A percentile compares a stretch with the other conserved stretches of the same genome.
Conservation (phyloP, 192 early-diverging fungal genomes). For the Gaertneriomyces sp. region DNA sequence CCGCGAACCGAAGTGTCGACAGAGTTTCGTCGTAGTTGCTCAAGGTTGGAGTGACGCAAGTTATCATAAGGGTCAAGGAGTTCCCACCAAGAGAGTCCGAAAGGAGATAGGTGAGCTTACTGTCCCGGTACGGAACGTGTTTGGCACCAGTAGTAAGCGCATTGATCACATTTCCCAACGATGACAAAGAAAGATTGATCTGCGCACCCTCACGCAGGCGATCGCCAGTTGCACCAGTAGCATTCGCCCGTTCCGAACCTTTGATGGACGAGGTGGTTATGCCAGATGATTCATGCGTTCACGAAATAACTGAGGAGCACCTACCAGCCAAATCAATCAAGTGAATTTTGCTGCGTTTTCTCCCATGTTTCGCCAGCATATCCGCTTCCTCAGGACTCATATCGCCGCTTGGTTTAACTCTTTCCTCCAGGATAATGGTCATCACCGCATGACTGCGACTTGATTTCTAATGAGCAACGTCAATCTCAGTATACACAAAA, state of each 20-base stretch:
- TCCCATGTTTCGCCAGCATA: slow-evolving; percentile 31
- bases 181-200: slow-evolving; percentile 79
- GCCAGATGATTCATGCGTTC: not conserved
- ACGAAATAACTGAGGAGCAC: not conserved
- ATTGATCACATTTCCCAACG: slow-evolving; percentile 80
- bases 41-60: slow-evolving; percentile 42
- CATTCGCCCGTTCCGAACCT: slow-evolving; percentile 84
- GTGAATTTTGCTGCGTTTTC: slow-evolving; percentile 55
- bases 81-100: slow-evolving; percentile 53
- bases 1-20: slow-evolving; percentile 37
- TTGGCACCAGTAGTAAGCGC: slow-evolving; percentile 52
- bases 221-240: slow-evolving; percentile 81
- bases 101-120: slow-evolving; percentile 53
- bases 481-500: too few species aligned
- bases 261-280: slow-evolving; percentile 10
- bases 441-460: slow-evolving; percentile 75
- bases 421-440: slow-evolving; percentile 71
- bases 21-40: slow-evolving; percentile 33
- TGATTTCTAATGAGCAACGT: slow-evolving; percentile 10
- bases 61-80: slow-evolving; percentile 52
- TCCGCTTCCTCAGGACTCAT: slow-evolving; percentile 34
- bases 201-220: slow-evolving; percentile 75
- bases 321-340: slow-evolving; percentile 75
- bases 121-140: slow-evolving; percentile 53
- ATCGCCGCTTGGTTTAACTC: slow-evolving; percentile 22